Conservation (phyloP, 192 early-diverging fungal genomes). For the Linnemannia schmuckeri region DNA sequence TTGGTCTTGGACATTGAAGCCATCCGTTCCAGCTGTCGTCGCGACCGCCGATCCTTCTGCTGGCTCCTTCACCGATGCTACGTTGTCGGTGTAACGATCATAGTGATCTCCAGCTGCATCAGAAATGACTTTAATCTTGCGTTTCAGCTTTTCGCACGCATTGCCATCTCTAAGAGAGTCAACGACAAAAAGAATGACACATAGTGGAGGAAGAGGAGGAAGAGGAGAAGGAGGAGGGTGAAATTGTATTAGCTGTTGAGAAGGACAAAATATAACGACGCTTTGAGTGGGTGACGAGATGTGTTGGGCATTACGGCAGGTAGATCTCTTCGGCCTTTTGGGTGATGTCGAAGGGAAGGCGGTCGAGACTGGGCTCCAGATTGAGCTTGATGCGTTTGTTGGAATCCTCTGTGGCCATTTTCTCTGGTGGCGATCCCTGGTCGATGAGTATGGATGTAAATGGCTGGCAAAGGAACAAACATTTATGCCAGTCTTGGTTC, state of each 20-base stretch:
- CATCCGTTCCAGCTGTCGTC: background rate
- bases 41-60: background rate
- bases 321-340: slow-evolving; percentile 53
- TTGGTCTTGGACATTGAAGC: background rate
- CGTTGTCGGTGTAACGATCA: slow-evolving; percentile 46
- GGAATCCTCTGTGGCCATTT: slow-evolving; percentile 18
- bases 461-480: background rate
- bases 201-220: background rate
- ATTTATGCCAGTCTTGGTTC: too few relatives aligned
- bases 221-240: background rate
- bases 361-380: slow-evolving; percentile 46
- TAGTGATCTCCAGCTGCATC: slow-evolving; percentile 45
- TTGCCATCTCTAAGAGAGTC: slow-evolving; percentile 40
- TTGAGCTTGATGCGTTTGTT: slow-evolving; percentile 54
- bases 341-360: slow-evolving; percentile 49
- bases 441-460: background rate
- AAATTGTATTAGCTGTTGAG: background rate
- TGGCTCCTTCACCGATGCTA: background rate
- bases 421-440: background rate
- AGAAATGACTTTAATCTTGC: slow-evolving; percentile 38
- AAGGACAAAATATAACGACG: background rate
- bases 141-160: slow-evolving; percentile 49
- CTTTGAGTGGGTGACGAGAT: background rate
- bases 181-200: background rate
- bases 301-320: slow-evolving; percentile 23